Evolutionary conservation across 768 basidiomycete genomes (phyloP).

Genomic region (Boletus sensibilis): DNA sequence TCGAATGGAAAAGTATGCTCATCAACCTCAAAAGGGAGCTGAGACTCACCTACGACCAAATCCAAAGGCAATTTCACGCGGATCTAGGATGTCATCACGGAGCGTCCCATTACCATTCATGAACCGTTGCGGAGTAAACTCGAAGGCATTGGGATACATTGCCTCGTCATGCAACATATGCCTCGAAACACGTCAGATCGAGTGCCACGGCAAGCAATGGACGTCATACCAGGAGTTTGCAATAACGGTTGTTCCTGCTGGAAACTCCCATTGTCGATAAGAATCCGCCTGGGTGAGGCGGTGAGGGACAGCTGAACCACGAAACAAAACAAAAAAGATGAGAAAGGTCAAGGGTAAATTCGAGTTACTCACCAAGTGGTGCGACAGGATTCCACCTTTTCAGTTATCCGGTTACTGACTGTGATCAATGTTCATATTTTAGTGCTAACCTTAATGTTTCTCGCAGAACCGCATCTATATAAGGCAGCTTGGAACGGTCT

Average conservation of each 20-base stretch:
- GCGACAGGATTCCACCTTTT: conserved; percentile 10
- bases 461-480: conserved; percentile 1
- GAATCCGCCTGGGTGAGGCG: conserved; percentile 2
- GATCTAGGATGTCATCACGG: background rate
- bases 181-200: background rate
- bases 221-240: background rate
- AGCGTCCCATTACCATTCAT: background rate
- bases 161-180: conserved; percentile 5
- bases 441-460: conserved; percentile 1
- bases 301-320: background rate
- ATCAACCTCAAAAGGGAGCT: background rate
- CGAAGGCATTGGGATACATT: background rate
- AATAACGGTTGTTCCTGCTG: conserved; percentile 4
- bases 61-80: conserved; percentile 6
- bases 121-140: conserved; percentile 2
- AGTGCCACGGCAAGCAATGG: background rate
- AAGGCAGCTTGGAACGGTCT: background rate
- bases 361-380: background rate
- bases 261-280: background rate
- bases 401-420: background rate
- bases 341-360: background rate
- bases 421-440: background rate
- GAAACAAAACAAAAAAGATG: background rate
- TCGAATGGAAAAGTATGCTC: too few species aligned
- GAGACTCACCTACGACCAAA: conserved; percentile 4